A percentile compares a stretch with the other conserved stretches of the same genome.
Conservation (phyloP, 805 yeast species). For the Wickerhamiella alocasiicola region DNA sequence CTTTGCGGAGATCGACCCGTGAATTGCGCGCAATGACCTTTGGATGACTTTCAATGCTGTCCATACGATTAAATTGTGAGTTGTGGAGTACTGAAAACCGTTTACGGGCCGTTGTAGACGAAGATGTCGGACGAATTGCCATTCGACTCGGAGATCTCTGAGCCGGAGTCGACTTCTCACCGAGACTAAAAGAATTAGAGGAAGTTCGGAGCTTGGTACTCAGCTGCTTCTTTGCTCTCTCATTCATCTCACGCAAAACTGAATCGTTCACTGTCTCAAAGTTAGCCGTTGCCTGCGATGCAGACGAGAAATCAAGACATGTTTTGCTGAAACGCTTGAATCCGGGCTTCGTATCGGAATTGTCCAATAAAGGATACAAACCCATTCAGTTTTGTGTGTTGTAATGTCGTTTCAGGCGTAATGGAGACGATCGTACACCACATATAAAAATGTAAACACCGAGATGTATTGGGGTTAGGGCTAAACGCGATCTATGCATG, state of each 20-base stretch:
- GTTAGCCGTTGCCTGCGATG: conserved; percentile 18
- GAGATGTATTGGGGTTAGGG: too few relatives aligned
- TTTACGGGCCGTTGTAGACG: conserved; percentile 3
- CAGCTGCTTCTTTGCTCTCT: conserved; percentile 21
- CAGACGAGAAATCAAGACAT: conserved; percentile 16
- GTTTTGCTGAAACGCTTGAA: neutral
- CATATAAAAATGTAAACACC: too few relatives aligned
- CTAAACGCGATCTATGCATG: too few relatives aligned
- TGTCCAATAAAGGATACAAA: conserved; percentile 5
- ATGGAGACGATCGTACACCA: too few relatives aligned
- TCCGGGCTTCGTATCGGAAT: neutral
- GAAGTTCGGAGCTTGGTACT: neutral
- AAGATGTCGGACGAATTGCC: too few relatives aligned
- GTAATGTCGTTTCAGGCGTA: too few relatives aligned
- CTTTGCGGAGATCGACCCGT: neutral
- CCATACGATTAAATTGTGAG: conserved; percentile 22
- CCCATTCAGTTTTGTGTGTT: conserved; percentile 10
- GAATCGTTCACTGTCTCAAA: conserved; percentile 26
- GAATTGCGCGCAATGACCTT: conserved; percentile 1
- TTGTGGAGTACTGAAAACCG: conserved; percentile 22
- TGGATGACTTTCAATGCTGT: conserved; percentile 15
- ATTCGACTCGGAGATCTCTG: neutral
- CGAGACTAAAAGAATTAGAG: conserved; percentile 1
- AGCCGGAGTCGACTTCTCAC: neutral
- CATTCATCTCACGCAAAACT: conserved; percentile 27